Conservation (phyloP, 208 protist genomes). For the Trypanosoma brucei region DNA sequence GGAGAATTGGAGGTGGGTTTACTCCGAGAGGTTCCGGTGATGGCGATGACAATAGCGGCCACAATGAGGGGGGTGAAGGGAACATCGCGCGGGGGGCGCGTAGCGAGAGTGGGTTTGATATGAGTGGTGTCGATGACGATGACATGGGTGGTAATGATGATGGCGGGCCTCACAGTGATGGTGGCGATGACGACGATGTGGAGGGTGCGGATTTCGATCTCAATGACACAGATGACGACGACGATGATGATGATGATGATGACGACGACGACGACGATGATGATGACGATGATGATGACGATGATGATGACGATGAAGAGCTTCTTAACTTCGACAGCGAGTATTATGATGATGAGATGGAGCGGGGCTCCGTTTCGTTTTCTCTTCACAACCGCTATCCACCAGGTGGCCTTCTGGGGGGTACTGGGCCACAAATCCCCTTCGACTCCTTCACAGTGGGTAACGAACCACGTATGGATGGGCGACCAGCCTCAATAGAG, state of each 20-base stretch:
- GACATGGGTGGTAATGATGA: conserved; percentile 1
- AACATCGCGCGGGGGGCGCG: too few relatives aligned
- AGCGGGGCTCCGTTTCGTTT: background rate
- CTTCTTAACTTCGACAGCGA: conserved; percentile 11
- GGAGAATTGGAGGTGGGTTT: background rate
- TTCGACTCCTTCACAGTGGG: too few relatives aligned
- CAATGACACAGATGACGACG: conserved; percentile 4
- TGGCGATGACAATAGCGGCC: conserved; percentile 1
- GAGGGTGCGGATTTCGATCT: conserved; percentile 2
- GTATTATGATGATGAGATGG: conserved; percentile 9
- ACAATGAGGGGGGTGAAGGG: background rate
- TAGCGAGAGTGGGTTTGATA: background rate
- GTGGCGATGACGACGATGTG: conserved; percentile 6
- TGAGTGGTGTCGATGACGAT: background rate
- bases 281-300: background rate
- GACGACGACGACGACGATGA: conserved; percentile 8
- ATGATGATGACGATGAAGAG: conserved; percentile 25
- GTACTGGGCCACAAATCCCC: too few relatives aligned
- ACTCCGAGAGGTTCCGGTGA: background rate
- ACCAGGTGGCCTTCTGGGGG: too few relatives aligned
- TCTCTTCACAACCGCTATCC: too few relatives aligned
- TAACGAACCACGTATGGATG: too few relatives aligned
- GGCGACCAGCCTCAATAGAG: too few relatives aligned
- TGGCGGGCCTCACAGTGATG: conserved; percentile 2
- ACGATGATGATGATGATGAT: conserved; percentile 3